These are phyloP conservation scores for Schwanniomyces sp. DNA, from an alignment of 805 yeast genomes.

Conservation along the genomic window DNA sequence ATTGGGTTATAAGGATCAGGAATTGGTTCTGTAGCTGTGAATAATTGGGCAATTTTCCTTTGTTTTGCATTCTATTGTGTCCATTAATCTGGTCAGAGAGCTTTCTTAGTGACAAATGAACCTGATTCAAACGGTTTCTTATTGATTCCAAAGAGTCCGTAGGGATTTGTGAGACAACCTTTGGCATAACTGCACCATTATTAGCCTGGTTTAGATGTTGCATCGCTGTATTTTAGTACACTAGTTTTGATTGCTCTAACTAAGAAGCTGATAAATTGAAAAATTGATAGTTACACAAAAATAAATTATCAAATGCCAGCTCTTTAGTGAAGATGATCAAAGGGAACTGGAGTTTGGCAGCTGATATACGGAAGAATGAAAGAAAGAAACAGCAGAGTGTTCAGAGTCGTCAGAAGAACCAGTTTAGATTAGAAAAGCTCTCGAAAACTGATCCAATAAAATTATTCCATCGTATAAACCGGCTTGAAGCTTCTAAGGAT, in stretches of 20 bases:
- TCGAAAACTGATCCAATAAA: slow-evolving; percentile 33
- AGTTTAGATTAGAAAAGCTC: slow-evolving; percentile 23
- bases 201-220: not conserved
- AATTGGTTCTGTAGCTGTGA: slow-evolving; percentile 81
- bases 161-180: slow-evolving; percentile 26
- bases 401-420: slow-evolving; percentile 37
- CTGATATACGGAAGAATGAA: slow-evolving; percentile 37
- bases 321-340: slow-evolving; percentile 18
- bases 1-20: slow-evolving; percentile 78
- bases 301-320: not conserved
- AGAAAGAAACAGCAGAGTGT: slow-evolving; percentile 32
- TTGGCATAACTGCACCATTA: not conserved
- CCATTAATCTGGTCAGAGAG: slow-evolving; percentile 36
- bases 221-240: not conserved
- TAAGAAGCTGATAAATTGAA: not conserved
- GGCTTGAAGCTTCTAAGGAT: slow-evolving; percentile 18
- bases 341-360: slow-evolving; percentile 34
- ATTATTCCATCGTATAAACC: slow-evolving; percentile 30
- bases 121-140: slow-evolving; percentile 42
- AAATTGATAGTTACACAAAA: not conserved
- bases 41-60: slow-evolving; percentile 44
- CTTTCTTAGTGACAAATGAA: slow-evolving; percentile 39
- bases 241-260: not conserved
- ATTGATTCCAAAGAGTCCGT: slow-evolving; percentile 40
- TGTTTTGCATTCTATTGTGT: slow-evolving; percentile 35